phyloP scores from a whole-genome alignment of 257 asterid genomes.

The Verbascum thapsus region DNA sequence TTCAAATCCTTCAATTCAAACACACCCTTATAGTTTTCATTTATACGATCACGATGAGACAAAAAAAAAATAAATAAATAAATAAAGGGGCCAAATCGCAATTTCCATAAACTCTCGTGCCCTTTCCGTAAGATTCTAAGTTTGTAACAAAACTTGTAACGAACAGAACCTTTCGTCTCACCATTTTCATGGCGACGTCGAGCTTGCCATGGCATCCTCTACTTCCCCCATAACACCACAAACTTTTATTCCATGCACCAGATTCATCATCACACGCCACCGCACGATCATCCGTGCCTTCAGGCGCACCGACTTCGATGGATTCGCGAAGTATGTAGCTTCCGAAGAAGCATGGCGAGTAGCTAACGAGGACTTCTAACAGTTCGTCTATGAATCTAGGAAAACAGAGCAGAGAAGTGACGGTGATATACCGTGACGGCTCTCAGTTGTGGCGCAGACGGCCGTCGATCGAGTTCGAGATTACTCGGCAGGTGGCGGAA shows the following conservation, averaged over 20 bases:
- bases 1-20: too few species aligned
- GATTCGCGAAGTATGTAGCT: slow-evolving; percentile 64
- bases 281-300: slow-evolving; percentile 51
- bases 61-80: too few species aligned
- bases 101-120: slow-evolving; percentile 4
- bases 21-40: too few species aligned
- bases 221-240: slow-evolving; percentile 36
- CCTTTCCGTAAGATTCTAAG: too few species aligned
- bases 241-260: slow-evolving; percentile 13
- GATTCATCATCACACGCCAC: slow-evolving; percentile 37
- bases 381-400: slow-evolving; percentile 67
- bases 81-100: slow-evolving; percentile 28
- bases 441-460: slow-evolving; percentile 56
- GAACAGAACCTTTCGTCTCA: slow-evolving; percentile 18
- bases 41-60: too few species aligned
- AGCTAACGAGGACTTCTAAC: slow-evolving; percentile 88
- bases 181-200: slow-evolving; percentile 67
- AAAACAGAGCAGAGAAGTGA: slow-evolving; percentile 92
- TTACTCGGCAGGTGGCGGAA: slow-evolving; percentile 76
- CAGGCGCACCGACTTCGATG: slow-evolving; percentile 85
- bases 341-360: slow-evolving; percentile 79
- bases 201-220: slow-evolving; percentile 70
- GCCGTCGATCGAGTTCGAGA: slow-evolving; percentile 74
- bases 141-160: too few species aligned
- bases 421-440: slow-evolving; percentile 65